Conservation (phyloP, 768 basidiomycete species). For the Phylloporus sp. region DNA sequence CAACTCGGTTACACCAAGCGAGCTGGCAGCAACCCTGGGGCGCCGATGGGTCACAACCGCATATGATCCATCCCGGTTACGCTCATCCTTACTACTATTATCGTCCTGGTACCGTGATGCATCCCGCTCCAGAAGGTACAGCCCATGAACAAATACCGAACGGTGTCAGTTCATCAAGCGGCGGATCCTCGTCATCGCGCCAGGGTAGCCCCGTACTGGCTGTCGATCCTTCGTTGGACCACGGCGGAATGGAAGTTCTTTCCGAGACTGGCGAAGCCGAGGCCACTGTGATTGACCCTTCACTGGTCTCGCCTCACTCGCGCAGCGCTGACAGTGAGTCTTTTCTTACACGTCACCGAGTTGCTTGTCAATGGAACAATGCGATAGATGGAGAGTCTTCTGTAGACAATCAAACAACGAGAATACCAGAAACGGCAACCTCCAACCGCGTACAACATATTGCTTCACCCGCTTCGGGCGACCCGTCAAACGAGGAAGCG, state of each 20-base stretch:
- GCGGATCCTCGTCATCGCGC: constrained; percentile 27
- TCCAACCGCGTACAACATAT: constrained; percentile 1
- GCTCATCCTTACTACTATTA: constrained; percentile 44
- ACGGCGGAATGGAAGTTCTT: constrained; percentile 9
- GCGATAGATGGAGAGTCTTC: constrained; percentile 30
- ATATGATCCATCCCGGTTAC: constrained; percentile 34
- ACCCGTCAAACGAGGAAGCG: constrained; percentile 8
- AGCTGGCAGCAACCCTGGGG: constrained; percentile 36
- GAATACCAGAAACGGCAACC: constrained; percentile 9
- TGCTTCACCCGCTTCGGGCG: constrained; percentile 6
- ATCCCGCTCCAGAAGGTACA: constrained; percentile 13
- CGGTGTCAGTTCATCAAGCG: constrained; percentile 19
- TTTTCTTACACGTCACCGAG: constrained; percentile 20
- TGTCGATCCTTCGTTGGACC: constrained; percentile 24
- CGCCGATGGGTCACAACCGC: constrained; percentile 35
- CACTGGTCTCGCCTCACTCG: constrained; percentile 27
- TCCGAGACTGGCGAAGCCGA: constrained; percentile 13
- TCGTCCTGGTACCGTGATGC: constrained; percentile 32
- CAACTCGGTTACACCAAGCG: constrained; percentile 41
- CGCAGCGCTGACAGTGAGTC: constrained; percentile 18
- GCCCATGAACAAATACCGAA: constrained; percentile 23
- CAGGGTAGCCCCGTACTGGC: constrained; percentile 22
- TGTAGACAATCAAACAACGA: constrained; percentile 3
- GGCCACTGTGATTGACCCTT: constrained; percentile 35
- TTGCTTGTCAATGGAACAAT: constrained; percentile 31